Conservation (phyloP, 495 filamentous ascomycete species). For the Penicillium malachiteum region DNA sequence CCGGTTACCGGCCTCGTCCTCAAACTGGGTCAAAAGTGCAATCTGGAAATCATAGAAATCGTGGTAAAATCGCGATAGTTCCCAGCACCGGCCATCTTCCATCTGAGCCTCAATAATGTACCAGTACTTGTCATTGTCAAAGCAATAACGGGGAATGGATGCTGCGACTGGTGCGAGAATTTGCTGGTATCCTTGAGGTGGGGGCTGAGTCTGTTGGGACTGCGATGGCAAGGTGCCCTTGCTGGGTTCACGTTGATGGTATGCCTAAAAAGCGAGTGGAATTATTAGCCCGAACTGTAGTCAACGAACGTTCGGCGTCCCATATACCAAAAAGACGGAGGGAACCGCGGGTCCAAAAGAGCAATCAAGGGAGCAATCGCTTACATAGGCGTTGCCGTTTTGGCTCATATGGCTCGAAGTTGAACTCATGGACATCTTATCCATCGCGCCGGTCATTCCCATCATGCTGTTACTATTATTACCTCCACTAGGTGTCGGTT, state of each 20-base stretch:
- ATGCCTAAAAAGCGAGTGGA: conserved; percentile 22
- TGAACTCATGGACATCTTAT: conserved; percentile 69
- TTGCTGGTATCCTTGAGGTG: conserved; percentile 32
- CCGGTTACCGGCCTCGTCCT: conserved; percentile 83
- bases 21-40: conserved; percentile 87
- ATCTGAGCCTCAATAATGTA: conserved; percentile 92
- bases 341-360: too few relatives aligned
- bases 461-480: conserved; percentile 27
- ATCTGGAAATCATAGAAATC: conserved; percentile 99
- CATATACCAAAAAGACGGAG: too few relatives aligned
- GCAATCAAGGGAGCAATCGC: too few relatives aligned
- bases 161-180: conserved; percentile 67
- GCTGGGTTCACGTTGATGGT: conserved; percentile 50
- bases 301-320: background rate
- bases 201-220: conserved; percentile 19
- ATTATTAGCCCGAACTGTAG: background rate
- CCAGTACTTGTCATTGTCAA: conserved; percentile 98
- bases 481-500: conserved; percentile 35
- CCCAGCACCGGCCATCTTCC: conserved; percentile 90
- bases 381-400: conserved; percentile 48
- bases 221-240: conserved; percentile 37
- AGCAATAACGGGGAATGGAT: conserved; percentile 89
- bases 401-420: conserved; percentile 36
- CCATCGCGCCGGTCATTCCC: conserved; percentile 67
- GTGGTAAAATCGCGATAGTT: conserved; percentile 89